Base-by-base conservation (phyloP, 495 filamentous ascomycete species). In the Trichoderma erinaceum region DNA sequence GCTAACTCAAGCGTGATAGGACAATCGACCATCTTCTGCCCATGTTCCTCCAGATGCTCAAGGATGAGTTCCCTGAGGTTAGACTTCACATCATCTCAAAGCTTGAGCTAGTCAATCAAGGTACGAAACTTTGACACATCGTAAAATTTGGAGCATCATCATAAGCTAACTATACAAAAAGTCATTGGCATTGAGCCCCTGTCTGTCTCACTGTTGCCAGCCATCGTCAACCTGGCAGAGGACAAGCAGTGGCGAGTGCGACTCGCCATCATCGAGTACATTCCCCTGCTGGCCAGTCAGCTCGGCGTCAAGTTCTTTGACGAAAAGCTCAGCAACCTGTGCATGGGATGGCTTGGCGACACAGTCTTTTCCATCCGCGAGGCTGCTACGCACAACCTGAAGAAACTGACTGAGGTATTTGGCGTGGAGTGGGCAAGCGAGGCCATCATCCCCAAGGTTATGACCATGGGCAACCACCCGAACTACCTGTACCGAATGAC, bases 401-500 rank as follows among this genome's bases (percentile, higher is more conserved):
- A 94, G 84, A 97, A 98, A 83, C 85, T 99, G 46, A 99, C 95
- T 15, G 96, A 98, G 77, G 95, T 99, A 0, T 99, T 99, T 74
- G 95, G 95, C 16, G 93, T 98, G 18, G 92, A 96, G 65, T 99
- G 95, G 95, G 93, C 95, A n/a, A 92, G 88, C 78, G 90, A 92
- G 71, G 92, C 93, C 56, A 99, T 99, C 72, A 96, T 99, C 71
- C 95, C 95, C 41, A 97, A 97, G 80, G 95, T 99, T 70, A 95
- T 97, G 87, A 90, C 88, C 16, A 97, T 99, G 96, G 95, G 95
- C 41, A 88, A 90, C 68, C 96, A 99, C 75, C 92, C 95, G 29
- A 99, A 99, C 78, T 99, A 99, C 75, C 88, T 99, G 52, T 99
- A 99, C 84, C 87, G 95, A 71, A 99, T 99, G 95, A 99, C 95